Conservation (phyloP, 352 stramenopile genomes). For the Globisporangium mamillatum region DNA sequence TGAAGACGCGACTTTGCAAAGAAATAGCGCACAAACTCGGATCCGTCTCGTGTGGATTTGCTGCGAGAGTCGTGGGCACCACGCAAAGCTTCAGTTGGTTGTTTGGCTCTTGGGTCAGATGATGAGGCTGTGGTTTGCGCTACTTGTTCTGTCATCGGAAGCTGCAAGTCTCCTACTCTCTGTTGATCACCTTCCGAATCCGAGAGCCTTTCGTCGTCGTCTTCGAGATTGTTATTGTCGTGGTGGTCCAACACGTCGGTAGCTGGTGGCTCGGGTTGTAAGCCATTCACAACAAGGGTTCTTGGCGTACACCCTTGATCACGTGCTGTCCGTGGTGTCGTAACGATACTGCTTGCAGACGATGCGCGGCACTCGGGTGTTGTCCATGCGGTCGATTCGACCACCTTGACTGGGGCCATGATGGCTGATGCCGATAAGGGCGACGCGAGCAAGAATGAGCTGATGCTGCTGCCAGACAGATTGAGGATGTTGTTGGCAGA, state of each 20-base stretch:
- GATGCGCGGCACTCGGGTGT: not conserved
- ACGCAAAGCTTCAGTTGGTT: not conserved
- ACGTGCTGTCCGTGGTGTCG: not conserved
- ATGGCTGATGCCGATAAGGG: not conserved
- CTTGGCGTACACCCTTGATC: not conserved
- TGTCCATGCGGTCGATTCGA: not conserved
- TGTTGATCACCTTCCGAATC: not conserved
- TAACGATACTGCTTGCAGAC: not conserved
- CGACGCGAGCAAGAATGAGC: slow-evolving; percentile 2
- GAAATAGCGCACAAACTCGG: slow-evolving; percentile 73
- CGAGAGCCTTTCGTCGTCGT: not conserved
- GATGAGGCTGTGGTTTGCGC: not conserved
- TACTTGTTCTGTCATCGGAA: not conserved
- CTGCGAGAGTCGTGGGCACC: slow-evolving; percentile 17
- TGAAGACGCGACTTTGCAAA: slow-evolving; percentile 85
- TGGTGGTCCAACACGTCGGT: not conserved
- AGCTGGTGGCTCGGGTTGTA: not conserved
- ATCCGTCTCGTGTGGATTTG: slow-evolving; percentile 70
- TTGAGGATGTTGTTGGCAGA: slow-evolving; percentile 14
- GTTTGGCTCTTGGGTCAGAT: not conserved
- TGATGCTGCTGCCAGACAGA: not conserved
- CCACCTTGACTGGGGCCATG: not conserved
- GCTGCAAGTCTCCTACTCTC: not conserved
- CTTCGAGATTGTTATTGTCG: not conserved
- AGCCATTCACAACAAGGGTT: not conserved